Evolutionary conservation across 768 basidiomycete species (phyloP), one percentile per base, ranked within the genome.

Genomic region (Tylopilus rubrobrunneus): DNA sequence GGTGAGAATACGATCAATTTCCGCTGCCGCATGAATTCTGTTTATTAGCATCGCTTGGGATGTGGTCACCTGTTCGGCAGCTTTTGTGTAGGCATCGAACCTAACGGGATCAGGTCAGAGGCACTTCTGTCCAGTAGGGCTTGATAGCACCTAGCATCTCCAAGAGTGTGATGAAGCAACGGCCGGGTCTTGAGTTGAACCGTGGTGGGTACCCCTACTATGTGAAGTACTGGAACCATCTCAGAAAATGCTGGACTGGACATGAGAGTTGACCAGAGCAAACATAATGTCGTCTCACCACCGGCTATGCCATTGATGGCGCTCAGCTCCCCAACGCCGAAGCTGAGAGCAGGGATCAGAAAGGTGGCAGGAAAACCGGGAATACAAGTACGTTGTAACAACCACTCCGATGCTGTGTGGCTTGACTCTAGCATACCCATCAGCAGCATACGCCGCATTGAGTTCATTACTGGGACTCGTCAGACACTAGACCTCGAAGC

Each of bases 271-370:
- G 19, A 49, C n/a, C 10, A 31, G 36, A 12, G 5, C 39, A 34
- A 44, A 9, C 17, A 44, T 10, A 7, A 4, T n/a, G 37, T 42
- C 21, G 1, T 7, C 74, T 53, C 60, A 81, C 86, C 82, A 62
- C 87, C 87, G 28, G 87, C 90, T 56, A 94, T 82, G 40, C 89
- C 89, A 61, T 92, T 91, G 34, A 88, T 84, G 5, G 93, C 92
- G 39, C 86, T 89, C 42, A 96, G 73, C 67, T 97, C 94, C 17
- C 94, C 94, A n/a, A 97, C 94, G 51, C 94, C 94, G 59, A 94
- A 96, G 2, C 86, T 88, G 49, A 6, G 19, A 8, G 1, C 19
- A 43, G 47, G 12, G 34, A 37, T 53, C 21, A 59, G 48, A 37
- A 51, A 19, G 21, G 49, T 14, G 28, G 27, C 27, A 33, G 5